Percentiles rank a stretch among this genome's conserved stretches.
These are phyloP conservation scores for Wallemia hederae DNA, from an alignment of 1,284 basidiomycete genomes.

Conservation along the genomic window DNA sequence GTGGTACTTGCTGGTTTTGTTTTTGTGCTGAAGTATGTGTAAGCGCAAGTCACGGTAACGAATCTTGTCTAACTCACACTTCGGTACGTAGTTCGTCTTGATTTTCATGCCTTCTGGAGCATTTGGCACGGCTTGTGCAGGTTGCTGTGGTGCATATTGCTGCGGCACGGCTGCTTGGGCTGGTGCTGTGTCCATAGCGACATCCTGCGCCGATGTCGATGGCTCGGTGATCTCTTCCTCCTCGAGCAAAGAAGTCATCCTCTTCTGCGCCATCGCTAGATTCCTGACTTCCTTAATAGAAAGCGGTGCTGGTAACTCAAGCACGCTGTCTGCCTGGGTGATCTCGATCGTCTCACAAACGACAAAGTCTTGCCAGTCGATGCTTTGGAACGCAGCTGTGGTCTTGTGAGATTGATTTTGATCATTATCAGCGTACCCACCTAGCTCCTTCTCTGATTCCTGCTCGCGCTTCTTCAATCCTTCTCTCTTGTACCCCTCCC, in stretches of 20 bases:
- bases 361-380: slow-evolving; percentile 99
- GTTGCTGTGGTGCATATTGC: not conserved
- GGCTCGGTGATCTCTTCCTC: slow-evolving; percentile 31
- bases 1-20: slow-evolving; percentile 4
- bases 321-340: slow-evolving; percentile 62
- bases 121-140: slow-evolving; percentile 11
- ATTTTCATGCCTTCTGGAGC: slow-evolving; percentile 74
- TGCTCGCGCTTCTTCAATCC: slow-evolving; percentile 61
- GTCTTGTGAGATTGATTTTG: slow-evolving; percentile 4
- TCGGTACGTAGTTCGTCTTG: slow-evolving; percentile 82
- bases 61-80: slow-evolving; percentile 34
- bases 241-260: slow-evolving; percentile 95
- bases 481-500: slow-evolving; percentile 57
- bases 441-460: slow-evolving; percentile 60
- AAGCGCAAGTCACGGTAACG: not conserved
- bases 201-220: slow-evolving; percentile 8
- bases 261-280: slow-evolving; percentile 88
- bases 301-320: slow-evolving; percentile 83
- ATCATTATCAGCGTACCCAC: slow-evolving; percentile 22
- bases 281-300: slow-evolving; percentile 77
- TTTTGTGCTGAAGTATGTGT: slow-evolving; percentile 5
- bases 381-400: slow-evolving; percentile 66
- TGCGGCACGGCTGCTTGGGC: not conserved
- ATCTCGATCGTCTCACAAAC: slow-evolving; percentile 98
- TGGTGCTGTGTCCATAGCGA: slow-evolving; percentile 1